phyloP scores from a whole-genome alignment of 495 filamentous ascomycete species.

The Penicillium daleae region DNA sequence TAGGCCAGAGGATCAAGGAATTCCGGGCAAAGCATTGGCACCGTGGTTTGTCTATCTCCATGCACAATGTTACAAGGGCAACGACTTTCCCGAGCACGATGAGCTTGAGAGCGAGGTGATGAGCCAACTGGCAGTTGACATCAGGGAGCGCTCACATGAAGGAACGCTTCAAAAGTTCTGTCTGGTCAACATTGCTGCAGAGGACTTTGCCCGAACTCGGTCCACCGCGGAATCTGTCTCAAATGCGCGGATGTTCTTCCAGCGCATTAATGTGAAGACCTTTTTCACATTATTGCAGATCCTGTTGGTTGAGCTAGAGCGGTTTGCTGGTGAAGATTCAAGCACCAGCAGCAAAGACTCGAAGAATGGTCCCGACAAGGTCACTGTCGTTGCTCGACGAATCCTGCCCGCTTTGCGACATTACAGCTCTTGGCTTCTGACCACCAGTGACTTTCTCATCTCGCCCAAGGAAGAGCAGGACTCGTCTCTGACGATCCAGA shows the following conservation, averaged over 20 bases:
- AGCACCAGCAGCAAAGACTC: conserved; percentile 35
- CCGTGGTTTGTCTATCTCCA: conserved; percentile 90
- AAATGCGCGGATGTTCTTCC: conserved; percentile 69
- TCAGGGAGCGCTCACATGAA: conserved; percentile 70
- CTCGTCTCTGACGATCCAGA: conserved; percentile 59
- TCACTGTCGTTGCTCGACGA: conserved; percentile 65
- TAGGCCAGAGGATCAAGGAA: conserved; percentile 53
- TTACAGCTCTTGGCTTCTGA: conserved; percentile 73
- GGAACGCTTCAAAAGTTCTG: conserved; percentile 76
- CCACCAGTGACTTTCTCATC: conserved; percentile 52
- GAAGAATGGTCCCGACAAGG: conserved; percentile 52
- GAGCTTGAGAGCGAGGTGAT: conserved; percentile 88
- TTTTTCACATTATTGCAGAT: conserved; percentile 77
- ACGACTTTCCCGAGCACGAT: conserved; percentile 70
- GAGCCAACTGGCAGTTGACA: conserved; percentile 69
- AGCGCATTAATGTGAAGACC: conserved; percentile 80
- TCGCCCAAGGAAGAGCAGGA: conserved; percentile 59
- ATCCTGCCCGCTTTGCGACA: conserved; percentile 71
- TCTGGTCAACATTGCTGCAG: conserved; percentile 83
- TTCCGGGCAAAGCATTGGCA: conserved; percentile 58
- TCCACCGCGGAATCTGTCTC: conserved; percentile 51
- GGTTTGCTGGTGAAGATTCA: conserved; percentile 54
- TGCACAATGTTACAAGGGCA: conserved; percentile 77
- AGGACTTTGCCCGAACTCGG: conserved; percentile 66
- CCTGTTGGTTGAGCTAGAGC: conserved; percentile 68